A percentile compares a stretch with the other conserved stretches of the same genome.
Evolutionary conservation across 2,329 filamentous ascomycete species (phyloP).

Genomic region (Aspergillus felis): DNA sequence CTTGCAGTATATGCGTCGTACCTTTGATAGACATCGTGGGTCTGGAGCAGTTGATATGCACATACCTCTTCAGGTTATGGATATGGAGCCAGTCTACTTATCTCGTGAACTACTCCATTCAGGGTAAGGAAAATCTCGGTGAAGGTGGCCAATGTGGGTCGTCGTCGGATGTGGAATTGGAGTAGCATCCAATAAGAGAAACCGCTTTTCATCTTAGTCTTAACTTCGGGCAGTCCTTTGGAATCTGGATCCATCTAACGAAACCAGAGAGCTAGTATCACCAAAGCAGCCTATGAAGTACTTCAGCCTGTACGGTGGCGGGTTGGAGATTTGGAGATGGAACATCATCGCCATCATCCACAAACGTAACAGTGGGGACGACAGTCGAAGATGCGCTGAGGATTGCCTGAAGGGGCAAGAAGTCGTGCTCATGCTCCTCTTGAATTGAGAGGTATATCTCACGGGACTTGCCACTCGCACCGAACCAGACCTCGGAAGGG

Average conservation of each 20-base stretch:
- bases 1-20: not conserved
- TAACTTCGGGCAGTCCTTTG: not conserved
- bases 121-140: conserved; percentile 5
- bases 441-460: not conserved
- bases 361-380: not conserved
- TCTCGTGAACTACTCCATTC: conserved; percentile 16
- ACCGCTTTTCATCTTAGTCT: conserved; percentile 5
- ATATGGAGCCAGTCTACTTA: not conserved
- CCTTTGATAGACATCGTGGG: not conserved
- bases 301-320: not conserved
- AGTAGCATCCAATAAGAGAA: conserved; percentile 9
- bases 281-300: not conserved
- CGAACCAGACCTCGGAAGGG: not conserved
- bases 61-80: not conserved
- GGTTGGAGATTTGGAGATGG: not conserved
- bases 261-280: not conserved
- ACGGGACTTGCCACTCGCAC: not conserved
- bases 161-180: conserved; percentile 4
- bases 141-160: conserved; percentile 2
- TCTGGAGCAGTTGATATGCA: not conserved
- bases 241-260: not conserved
- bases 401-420: conserved; percentile 16
- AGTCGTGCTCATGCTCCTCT: conserved; percentile 13
- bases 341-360: not conserved
- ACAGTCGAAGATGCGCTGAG: conserved; percentile 5